Percentiles rank a stretch among this genome's conserved stretches.
These are phyloP conservation scores for Acacia melanoxylon DNA, from an alignment of 306 rosid genomes.

Conservation along the genomic window DNA sequence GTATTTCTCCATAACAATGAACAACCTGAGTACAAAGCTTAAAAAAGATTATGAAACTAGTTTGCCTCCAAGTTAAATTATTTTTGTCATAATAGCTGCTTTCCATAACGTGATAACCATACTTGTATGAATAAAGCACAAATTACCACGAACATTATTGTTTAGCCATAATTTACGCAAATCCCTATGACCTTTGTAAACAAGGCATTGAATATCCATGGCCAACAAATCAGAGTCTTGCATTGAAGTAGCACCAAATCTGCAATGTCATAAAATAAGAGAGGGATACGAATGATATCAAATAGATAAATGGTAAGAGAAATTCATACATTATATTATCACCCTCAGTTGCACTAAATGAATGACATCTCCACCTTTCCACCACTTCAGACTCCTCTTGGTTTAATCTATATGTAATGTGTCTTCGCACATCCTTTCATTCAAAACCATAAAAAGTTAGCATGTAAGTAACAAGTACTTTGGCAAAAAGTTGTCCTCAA, in stretches of 20 bases:
- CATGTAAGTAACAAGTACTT: background rate
- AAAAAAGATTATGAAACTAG: background rate
- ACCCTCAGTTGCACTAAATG: background rate
- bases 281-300: background rate
- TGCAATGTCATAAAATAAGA: constrained; percentile 3
- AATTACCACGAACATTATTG: background rate
- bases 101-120: background rate
- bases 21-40: background rate
- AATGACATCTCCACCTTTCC: constrained; percentile 20
- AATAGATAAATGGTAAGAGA: background rate
- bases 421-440: constrained; percentile 8
- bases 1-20: constrained; percentile 11
- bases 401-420: background rate
- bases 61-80: background rate
- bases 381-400: background rate
- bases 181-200: constrained; percentile 3
- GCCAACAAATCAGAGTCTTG: constrained; percentile 6
- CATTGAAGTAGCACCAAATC: background rate
- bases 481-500: background rate
- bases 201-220: constrained; percentile 17
- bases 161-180: constrained; percentile 9
- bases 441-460: background rate
- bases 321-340: background rate
- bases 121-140: background rate
- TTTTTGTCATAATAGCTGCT: background rate